phyloP scores from a whole-genome alignment of 345 rosid genomes.

The Schrenkiella parvula region DNA sequence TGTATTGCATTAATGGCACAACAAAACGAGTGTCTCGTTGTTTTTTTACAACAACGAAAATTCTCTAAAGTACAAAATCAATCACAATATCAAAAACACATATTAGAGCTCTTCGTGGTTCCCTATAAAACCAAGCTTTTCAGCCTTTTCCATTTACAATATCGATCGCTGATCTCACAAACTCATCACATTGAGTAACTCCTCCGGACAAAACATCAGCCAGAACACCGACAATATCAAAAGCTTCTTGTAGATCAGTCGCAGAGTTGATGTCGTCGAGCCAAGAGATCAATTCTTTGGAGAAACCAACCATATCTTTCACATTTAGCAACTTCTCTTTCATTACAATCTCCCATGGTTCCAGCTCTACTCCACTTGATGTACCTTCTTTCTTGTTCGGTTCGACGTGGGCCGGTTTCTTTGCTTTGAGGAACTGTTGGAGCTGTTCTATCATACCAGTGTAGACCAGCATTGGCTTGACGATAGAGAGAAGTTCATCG shows the following conservation, averaged over 20 bases:
- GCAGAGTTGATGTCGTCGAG: slow-evolving; percentile 77
- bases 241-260: slow-evolving; percentile 80
- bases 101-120: slow-evolving; percentile 5
- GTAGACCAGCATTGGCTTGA: slow-evolving; percentile 83
- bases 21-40: not conserved
- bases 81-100: slow-evolving; percentile 11
- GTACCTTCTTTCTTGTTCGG: slow-evolving; percentile 42
- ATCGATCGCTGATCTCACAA: slow-evolving; percentile 64
- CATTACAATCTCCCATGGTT: slow-evolving; percentile 80
- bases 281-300: slow-evolving; percentile 80
- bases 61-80: slow-evolving; percentile 9
- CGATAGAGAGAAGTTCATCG: slow-evolving; percentile 59
- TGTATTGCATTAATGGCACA: slow-evolving; percentile 15
- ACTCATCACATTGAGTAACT: slow-evolving; percentile 59
- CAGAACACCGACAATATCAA: slow-evolving; percentile 72
- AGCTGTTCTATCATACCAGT: slow-evolving; percentile 91
- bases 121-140: slow-evolving; percentile 13
- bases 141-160: slow-evolving; percentile 65
- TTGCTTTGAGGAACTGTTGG: slow-evolving; percentile 71
- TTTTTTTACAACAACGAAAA: slow-evolving; percentile 9
- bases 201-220: slow-evolving; percentile 79
- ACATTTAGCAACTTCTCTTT: slow-evolving; percentile 63
- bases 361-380: slow-evolving; percentile 46
- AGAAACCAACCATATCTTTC: slow-evolving; percentile 80
- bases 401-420: slow-evolving; percentile 36